phyloP scores from a whole-genome alignment of 768 basidiomycete species.

The Amanita jacksonii region DNA sequence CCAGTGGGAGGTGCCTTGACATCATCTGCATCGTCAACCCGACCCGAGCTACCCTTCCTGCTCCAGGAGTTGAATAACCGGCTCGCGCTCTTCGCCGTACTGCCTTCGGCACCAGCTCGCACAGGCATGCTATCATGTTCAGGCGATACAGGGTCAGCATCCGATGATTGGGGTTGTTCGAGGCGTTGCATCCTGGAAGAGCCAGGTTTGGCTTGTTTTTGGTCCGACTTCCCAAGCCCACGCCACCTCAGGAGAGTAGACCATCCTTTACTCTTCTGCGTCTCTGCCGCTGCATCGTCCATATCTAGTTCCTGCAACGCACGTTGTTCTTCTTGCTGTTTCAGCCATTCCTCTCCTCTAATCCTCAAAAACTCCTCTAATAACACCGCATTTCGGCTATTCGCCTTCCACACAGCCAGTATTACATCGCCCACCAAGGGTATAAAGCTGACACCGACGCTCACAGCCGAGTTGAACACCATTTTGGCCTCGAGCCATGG shows the following conservation, averaged over 20 bases:
- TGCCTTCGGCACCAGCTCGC: too few relatives aligned
- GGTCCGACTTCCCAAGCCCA: too few relatives aligned
- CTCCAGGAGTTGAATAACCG: conserved; percentile 14
- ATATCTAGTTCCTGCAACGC: conserved; percentile 19
- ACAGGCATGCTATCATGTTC: too few relatives aligned
- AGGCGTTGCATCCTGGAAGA: too few relatives aligned
- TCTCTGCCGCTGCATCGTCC: conserved; percentile 11
- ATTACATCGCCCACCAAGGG: conserved; percentile 71
- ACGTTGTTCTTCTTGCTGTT: conserved; percentile 26
- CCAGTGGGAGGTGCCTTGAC: conserved; percentile 11
- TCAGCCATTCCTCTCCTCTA: conserved; percentile 60
- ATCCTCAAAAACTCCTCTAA: conserved; percentile 79
- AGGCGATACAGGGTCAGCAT: too few relatives aligned
- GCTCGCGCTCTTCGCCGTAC: not conserved
- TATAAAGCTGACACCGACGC: conserved; percentile 53
- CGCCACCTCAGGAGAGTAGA: too few relatives aligned
- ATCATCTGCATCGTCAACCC: too few relatives aligned
- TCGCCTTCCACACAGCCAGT: conserved; percentile 75
- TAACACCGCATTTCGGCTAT: conserved; percentile 79
- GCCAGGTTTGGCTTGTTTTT: too few relatives aligned
- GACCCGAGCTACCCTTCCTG: too few relatives aligned
- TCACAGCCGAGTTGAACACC: conserved; percentile 67
- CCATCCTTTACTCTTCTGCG: conserved; percentile 3
- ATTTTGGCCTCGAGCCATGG: conserved; percentile 62
- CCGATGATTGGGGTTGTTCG: too few relatives aligned